Evolutionary conservation across 164 flowering plant genomes (phyloP).

Genomic region (Tetracentron sinense): DNA sequence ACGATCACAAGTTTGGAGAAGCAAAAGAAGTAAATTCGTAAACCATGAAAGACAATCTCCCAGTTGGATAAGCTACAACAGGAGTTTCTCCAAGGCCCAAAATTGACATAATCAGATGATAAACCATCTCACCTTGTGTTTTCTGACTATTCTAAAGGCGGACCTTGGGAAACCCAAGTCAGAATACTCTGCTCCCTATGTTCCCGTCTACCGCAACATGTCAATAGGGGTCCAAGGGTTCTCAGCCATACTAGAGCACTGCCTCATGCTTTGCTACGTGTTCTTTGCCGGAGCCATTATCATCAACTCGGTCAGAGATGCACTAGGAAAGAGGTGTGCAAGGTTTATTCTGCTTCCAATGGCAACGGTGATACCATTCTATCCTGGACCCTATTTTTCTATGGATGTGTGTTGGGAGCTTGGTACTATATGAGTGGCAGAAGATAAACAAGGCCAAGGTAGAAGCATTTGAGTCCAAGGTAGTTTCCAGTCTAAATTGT

Average conservation of each 20-base stretch:
- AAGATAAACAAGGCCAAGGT: slow-evolving; percentile 36
- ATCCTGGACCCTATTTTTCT: slow-evolving; percentile 40
- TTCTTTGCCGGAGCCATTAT: slow-evolving; percentile 38
- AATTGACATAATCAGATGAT: no score
- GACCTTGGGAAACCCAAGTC: slow-evolving; percentile 28
- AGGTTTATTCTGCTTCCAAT: slow-evolving; percentile 44
- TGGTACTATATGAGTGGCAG: slow-evolving; percentile 44
- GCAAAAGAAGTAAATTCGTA: no score
- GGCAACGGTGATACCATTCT: slow-evolving; percentile 58
- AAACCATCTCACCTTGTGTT: slow-evolving; percentile 43
- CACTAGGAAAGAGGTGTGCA: slow-evolving; percentile 20
- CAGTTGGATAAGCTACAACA: no score
- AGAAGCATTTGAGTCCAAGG: slow-evolving; percentile 40
- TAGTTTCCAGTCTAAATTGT: slow-evolving; percentile 52
- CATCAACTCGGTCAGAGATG: slow-evolving; percentile 31
- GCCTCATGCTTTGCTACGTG: slow-evolving; percentile 37
- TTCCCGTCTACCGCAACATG: slow-evolving; percentile 41
- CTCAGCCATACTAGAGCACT: slow-evolving; percentile 36
- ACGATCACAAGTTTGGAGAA: no score
- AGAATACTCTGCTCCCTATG: slow-evolving; percentile 42
- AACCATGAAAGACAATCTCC: no score
- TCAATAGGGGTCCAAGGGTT: slow-evolving; percentile 45
- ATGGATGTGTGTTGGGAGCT: slow-evolving; percentile 51
- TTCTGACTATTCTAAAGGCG: slow-evolving; percentile 53
- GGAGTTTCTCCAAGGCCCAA: no score